Conservation (phyloP, 805 yeast genomes). For the Hanseniaspora jakobsenii region DNA sequence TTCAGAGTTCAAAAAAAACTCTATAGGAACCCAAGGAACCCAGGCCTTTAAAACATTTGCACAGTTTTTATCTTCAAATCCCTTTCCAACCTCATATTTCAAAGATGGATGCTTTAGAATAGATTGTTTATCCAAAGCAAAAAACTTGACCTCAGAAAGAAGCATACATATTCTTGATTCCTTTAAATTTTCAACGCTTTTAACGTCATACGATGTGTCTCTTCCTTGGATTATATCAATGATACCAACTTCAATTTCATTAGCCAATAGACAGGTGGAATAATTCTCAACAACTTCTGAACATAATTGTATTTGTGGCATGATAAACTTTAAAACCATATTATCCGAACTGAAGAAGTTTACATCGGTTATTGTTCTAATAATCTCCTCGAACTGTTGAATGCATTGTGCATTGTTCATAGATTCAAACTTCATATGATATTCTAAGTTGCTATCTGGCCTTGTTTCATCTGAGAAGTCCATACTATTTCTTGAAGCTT, state of each 20-base stretch:
- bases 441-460: constrained; percentile 15
- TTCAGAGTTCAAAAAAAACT: constrained; percentile 26
- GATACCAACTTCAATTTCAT: constrained; percentile 47
- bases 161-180: constrained; percentile 48
- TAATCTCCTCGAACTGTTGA: constrained; percentile 36
- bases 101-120: constrained; percentile 19
- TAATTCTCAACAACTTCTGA: constrained; percentile 37
- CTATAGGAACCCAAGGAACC: constrained; percentile 61
- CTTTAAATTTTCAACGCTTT: constrained; percentile 31
- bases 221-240: constrained; percentile 32
- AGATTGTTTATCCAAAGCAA: constrained; percentile 36
- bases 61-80: constrained; percentile 14
- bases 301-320: constrained; percentile 51
- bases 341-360: constrained; percentile 37
- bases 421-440: constrained; percentile 14
- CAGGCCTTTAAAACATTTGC: constrained; percentile 32
- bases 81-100: constrained; percentile 16
- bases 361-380: constrained; percentile 32
- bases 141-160: constrained; percentile 44
- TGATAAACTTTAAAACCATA: constrained; percentile 41
- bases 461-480: constrained; percentile 18
- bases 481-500: background rate
- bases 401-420: constrained; percentile 28
- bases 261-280: constrained; percentile 42
- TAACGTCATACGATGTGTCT: constrained; percentile 10